These are phyloP conservation scores for Pichia californica DNA, from an alignment of 805 yeast genomes.

Conservation along the genomic window DNA sequence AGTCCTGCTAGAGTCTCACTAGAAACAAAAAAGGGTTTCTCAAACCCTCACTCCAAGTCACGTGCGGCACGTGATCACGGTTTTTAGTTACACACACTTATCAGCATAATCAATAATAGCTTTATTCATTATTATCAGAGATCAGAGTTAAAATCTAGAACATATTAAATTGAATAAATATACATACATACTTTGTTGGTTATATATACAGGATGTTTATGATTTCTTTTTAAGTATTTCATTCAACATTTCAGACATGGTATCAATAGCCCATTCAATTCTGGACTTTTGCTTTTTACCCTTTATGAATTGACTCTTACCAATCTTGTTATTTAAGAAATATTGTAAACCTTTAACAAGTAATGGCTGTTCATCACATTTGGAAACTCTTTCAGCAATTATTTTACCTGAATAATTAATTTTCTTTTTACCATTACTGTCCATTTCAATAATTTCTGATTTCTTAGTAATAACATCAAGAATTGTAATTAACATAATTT, in stretches of 20 bases:
- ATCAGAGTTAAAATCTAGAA: no score
- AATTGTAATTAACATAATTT: conserved; percentile 63
- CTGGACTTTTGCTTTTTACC: conserved; percentile 52
- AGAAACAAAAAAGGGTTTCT: not conserved
- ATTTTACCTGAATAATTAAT: conserved; percentile 29
- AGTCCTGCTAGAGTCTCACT: not conserved
- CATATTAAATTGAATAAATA: no score
- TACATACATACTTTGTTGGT: no score
- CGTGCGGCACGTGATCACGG: not conserved
- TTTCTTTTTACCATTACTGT: conserved; percentile 28
- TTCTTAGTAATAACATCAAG: conserved; percentile 59
- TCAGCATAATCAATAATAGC: no score
- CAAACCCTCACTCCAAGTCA: not conserved
- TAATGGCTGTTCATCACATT: conserved; percentile 51
- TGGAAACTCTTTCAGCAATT: conserved; percentile 34
- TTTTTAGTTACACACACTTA: no score
- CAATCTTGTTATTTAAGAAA: conserved; percentile 45
- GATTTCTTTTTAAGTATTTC: conserved; percentile 23
- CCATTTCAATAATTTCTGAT: conserved; percentile 44
- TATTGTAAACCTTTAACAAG: conserved; percentile 62
- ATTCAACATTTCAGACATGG: conserved; percentile 47
- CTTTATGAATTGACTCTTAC: conserved; percentile 39
- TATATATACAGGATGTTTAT: no score
- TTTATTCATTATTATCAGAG: not conserved
- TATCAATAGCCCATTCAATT: conserved; percentile 61